These are phyloP conservation scores for Otatea glauca DNA, from an alignment of 176 grass and related monocot species.

Conservation along the genomic window DNA sequence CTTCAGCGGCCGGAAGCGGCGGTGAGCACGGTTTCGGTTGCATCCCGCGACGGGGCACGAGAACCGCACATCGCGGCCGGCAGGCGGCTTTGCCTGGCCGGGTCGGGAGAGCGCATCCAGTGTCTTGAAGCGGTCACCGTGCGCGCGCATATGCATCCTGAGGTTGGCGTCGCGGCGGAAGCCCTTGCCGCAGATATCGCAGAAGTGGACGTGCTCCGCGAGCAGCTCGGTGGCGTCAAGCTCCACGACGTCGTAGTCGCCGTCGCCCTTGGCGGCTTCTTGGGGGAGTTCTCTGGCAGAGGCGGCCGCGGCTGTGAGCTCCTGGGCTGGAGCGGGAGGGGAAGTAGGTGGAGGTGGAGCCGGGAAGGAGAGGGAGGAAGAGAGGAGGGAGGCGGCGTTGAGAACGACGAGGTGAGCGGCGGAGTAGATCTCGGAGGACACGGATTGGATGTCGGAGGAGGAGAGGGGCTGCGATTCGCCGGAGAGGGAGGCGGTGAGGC, in stretches of 20 bases:
- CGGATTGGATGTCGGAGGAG: conserved; percentile 55
- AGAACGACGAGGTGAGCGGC: conserved; percentile 76
- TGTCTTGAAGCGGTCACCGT: conserved; percentile 96
- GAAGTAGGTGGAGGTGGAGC: conserved; percentile 1
- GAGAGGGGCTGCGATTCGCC: conserved; percentile 46
- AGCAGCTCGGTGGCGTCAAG: conserved; percentile 83
- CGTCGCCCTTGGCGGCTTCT: conserved; percentile 48
- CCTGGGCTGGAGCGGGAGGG: conserved; percentile 26
- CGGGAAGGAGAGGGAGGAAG: conserved; percentile 50
- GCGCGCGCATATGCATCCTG: conserved; percentile 99
- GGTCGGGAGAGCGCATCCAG: conserved; percentile 84
- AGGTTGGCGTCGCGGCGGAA: conserved; percentile 99
- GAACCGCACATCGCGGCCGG: conserved; percentile 63
- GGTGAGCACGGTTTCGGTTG: conserved; percentile 81
- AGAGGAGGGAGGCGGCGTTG: conserved; percentile 80
- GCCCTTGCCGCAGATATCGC: conserved; percentile 93
- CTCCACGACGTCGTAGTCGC: conserved; percentile 77
- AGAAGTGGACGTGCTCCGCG: conserved; percentile 88
- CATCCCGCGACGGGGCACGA: conserved; percentile 83
- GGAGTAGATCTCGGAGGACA: conserved; percentile 83
- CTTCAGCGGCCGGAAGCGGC: conserved; percentile 91
- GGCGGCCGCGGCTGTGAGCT: conserved; percentile 32
- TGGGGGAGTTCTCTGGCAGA: conserved; percentile 13
- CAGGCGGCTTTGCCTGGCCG: conserved; percentile 40
- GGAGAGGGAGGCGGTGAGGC: conserved; percentile 49